Conservation (phyloP, 306 rosid species). For the Prunus davidiana region DNA sequence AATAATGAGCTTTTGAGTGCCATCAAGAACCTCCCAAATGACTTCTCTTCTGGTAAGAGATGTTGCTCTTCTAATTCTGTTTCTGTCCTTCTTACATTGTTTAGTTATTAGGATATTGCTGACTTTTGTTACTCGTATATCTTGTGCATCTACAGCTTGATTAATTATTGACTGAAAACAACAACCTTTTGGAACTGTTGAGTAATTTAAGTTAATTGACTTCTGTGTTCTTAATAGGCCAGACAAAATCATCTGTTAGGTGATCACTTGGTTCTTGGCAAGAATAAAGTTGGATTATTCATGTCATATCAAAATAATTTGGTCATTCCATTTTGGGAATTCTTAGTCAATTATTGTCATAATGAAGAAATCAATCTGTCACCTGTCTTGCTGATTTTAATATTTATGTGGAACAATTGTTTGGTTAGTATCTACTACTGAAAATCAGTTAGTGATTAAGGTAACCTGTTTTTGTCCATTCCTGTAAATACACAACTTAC, state of each 20-base stretch:
- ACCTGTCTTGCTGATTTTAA: background rate
- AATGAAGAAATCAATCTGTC: constrained; percentile 15
- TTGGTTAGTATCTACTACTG: background rate
- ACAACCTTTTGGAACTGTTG: background rate
- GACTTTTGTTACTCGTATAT: background rate
- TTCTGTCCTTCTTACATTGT: constrained; percentile 3
- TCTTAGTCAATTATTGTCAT: constrained; percentile 20
- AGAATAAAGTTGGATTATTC: constrained; percentile 1
- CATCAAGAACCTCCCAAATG: constrained; percentile 63
- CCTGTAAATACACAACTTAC: background rate
- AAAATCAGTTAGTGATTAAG: background rate
- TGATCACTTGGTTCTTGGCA: constrained; percentile 17
- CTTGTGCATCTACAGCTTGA: background rate
- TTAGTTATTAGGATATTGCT: background rate
- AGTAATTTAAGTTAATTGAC: constrained; percentile 7
- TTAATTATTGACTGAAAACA: background rate
- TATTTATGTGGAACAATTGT: background rate
- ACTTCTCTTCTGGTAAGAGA: constrained; percentile 68
- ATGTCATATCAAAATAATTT: background rate
- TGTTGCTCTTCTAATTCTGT: background rate
- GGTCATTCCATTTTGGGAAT: constrained; percentile 4
- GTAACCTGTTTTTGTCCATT: background rate
- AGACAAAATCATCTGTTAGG: constrained; percentile 8
- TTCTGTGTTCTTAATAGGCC: constrained; percentile 10
- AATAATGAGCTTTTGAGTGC: constrained; percentile 63